These are phyloP conservation scores for Aspergillus leporis DNA, from an alignment of 495 filamentous ascomycete genomes.

Conservation along the genomic window DNA sequence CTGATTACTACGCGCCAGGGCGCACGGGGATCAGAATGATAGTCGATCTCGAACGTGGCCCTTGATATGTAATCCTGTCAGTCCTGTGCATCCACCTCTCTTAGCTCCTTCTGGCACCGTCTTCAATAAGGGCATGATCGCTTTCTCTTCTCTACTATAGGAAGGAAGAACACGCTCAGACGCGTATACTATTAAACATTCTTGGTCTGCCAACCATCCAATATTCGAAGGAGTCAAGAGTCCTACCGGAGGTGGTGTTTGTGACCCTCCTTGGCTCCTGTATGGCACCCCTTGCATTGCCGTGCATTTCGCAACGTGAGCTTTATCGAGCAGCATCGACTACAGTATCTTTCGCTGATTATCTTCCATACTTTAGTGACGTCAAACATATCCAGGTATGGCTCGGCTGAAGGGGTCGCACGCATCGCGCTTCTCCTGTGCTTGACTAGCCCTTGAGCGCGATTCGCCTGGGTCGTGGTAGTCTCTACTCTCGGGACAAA, in stretches of 20 bases:
- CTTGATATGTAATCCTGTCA: conserved; percentile 24
- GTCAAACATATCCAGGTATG: conserved; percentile 50
- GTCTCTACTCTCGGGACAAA: conserved; percentile 25
- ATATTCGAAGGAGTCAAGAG: not conserved
- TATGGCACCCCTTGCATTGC: conserved; percentile 41
- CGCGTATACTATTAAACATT: not conserved
- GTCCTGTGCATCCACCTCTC: conserved; percentile 14
- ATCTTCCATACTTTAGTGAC: conserved; percentile 44
- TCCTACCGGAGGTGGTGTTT: not conserved
- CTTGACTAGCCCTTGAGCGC: conserved; percentile 33
- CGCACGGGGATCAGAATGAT: conserved; percentile 58
- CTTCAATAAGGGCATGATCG: conserved; percentile 6
- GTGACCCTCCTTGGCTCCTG: conserved; percentile 21
- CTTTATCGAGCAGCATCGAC: conserved; percentile 19
- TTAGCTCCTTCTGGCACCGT: not conserved
- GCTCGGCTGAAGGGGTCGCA: conserved; percentile 40
- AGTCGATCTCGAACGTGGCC: conserved; percentile 40
- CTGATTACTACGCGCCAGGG: conserved; percentile 59
- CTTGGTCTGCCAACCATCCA: not conserved
- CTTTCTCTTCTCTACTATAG: not conserved
- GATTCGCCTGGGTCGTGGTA: conserved; percentile 26
- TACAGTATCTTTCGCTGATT: conserved; percentile 22
- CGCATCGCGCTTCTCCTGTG: conserved; percentile 38
- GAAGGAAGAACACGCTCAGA: not conserved
- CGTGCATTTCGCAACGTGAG: conserved; percentile 38